Percentiles rank a stretch among this genome's conserved stretches.
Evolutionary conservation across 139 green algal genomes (phyloP).

Genomic region (Coelastrella sp.): DNA sequence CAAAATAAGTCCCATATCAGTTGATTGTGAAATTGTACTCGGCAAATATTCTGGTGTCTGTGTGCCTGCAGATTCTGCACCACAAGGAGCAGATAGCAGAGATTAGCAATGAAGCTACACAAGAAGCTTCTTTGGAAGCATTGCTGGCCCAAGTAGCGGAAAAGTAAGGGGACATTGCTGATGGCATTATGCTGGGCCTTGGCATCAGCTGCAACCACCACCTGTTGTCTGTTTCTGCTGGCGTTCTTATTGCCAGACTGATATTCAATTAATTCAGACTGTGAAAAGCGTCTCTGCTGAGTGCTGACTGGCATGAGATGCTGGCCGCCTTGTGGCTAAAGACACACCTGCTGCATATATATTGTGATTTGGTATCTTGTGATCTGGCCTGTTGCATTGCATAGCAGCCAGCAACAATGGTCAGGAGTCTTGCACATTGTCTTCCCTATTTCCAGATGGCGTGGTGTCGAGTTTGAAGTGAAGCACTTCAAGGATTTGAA

Average conservation of each 20-base stretch:
- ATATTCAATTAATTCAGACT: too few relatives aligned
- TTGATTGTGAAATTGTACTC: neutral
- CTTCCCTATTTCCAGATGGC: constrained; percentile 58
- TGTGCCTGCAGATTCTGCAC: constrained; percentile 59
- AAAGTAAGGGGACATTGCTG: constrained; percentile 1
- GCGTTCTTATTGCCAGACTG: too few relatives aligned
- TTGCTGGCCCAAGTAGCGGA: constrained; percentile 76
- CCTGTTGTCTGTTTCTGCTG: too few relatives aligned
- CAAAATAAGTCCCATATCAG: neutral
- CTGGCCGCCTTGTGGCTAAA: too few relatives aligned
- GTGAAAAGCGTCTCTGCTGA: too few relatives aligned
- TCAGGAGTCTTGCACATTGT: neutral
- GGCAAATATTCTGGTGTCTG: neutral
- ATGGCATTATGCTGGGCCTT: neutral
- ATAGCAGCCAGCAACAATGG: too few relatives aligned
- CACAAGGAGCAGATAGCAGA: constrained; percentile 66
- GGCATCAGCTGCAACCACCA: neutral
- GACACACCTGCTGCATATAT: too few relatives aligned
- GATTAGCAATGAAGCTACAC: constrained; percentile 83
- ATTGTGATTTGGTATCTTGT: too few relatives aligned
- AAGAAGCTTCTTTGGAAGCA: constrained; percentile 81
- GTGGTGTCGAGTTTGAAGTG: constrained; percentile 66
- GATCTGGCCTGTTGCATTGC: neutral
- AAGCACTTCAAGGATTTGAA: constrained; percentile 84
- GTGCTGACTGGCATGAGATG: too few relatives aligned